Conservation (phyloP, 345 rosid genomes). For the Salix dunnii region DNA sequence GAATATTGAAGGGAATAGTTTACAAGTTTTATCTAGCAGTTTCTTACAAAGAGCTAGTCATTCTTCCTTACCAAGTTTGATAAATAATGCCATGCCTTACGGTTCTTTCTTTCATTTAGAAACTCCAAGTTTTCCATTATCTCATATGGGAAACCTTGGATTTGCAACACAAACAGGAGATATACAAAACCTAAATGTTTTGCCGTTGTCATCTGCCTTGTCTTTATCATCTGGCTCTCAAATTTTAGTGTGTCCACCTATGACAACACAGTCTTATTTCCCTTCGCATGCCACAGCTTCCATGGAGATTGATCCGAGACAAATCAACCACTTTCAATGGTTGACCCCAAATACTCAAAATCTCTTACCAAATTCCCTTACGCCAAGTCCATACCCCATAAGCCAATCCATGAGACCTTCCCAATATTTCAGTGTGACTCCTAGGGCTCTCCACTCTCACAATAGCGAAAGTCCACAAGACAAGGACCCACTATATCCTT, state of each 20-base stretch:
- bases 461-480: conserved; percentile 22
- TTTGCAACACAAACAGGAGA: conserved; percentile 31
- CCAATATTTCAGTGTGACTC: conserved; percentile 22
- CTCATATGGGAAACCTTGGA: conserved; percentile 35
- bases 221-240: conserved; percentile 47
- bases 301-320: conserved; percentile 22
- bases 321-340: conserved; percentile 51
- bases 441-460: conserved; percentile 30
- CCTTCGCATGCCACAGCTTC: conserved; percentile 11
- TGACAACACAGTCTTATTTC: conserved; percentile 17
- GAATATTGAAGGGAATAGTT: conserved; percentile 12
- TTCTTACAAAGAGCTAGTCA: conserved; percentile 13
- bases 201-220: conserved; percentile 47
- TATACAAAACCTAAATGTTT: conserved; percentile 34
- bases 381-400: conserved; percentile 15
- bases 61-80: conserved; percentile 16
- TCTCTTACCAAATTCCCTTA: conserved; percentile 9
- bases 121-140: conserved; percentile 34
- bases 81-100: conserved; percentile 26
- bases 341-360: conserved; percentile 38
- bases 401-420: conserved; percentile 30
- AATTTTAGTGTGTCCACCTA: conserved; percentile 40
- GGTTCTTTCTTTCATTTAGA: conserved; percentile 45
- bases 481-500: conserved; percentile 25
- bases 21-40: conserved; percentile 19